Evolutionary conservation across 495 filamentous ascomycete species (phyloP).

Genomic region (Penicillium diatomitis): DNA sequence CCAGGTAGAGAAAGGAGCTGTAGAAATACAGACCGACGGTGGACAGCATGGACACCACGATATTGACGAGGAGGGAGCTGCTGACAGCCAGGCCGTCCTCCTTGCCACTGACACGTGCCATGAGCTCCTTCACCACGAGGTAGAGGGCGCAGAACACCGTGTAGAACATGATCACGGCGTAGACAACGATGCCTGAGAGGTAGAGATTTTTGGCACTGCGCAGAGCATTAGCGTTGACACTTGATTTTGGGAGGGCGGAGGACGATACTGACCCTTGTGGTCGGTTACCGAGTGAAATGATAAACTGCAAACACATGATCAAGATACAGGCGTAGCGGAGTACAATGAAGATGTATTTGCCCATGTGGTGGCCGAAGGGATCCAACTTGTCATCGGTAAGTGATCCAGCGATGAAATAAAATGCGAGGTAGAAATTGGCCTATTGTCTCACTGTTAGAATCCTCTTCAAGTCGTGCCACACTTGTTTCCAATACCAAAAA

Average conservation of each 20-base stretch:
- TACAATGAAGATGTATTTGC: slow-evolving; percentile 75
- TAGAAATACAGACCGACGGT: slow-evolving; percentile 94
- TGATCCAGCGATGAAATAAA: slow-evolving; percentile 97
- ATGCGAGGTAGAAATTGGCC: slow-evolving; percentile 98
- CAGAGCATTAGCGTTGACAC: slow-evolving; percentile 1
- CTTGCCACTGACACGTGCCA: slow-evolving; percentile 35
- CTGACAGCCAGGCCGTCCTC: slow-evolving; percentile 47
- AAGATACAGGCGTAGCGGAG: slow-evolving; percentile 78
- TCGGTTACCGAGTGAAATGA: slow-evolving; percentile 95
- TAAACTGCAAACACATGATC: slow-evolving; percentile 90
- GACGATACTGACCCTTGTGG: slow-evolving; percentile 64
- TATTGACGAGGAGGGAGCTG: slow-evolving; percentile 86
- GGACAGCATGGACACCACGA: slow-evolving; percentile 80
- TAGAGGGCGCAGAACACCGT: slow-evolving; percentile 81
- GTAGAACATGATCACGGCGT: slow-evolving; percentile 91
- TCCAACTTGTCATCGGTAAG: slow-evolving; percentile 72
- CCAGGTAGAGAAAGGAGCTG: slow-evolving; percentile 91
- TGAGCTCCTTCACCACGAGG: slow-evolving; percentile 74
- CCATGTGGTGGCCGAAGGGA: slow-evolving; percentile 82
- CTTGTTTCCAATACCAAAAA: too few relatives aligned
- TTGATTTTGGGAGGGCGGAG: background rate
- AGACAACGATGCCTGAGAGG: slow-evolving; percentile 74
- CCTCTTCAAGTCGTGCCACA: too few relatives aligned
- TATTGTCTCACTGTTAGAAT: slow-evolving; percentile 6
- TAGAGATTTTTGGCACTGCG: slow-evolving; percentile 78